These are phyloP conservation scores for Psilocybe subaeruginosa DNA, from an alignment of 768 basidiomycete species.

Conservation along the genomic window DNA sequence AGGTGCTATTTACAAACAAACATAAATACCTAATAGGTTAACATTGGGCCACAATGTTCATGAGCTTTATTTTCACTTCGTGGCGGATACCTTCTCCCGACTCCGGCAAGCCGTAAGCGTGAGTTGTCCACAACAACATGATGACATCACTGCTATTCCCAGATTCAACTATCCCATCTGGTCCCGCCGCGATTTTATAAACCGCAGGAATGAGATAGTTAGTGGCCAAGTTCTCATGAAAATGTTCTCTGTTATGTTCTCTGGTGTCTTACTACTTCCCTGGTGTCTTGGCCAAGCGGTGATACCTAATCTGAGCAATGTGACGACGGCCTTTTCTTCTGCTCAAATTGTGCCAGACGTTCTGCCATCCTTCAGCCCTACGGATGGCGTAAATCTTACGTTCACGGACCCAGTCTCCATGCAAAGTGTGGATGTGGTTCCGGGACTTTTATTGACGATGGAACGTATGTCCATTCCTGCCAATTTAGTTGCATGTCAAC, in stretches of 20 bases:
- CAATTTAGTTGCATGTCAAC: neutral
- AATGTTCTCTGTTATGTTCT: conserved; percentile 14
- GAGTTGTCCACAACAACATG: neutral
- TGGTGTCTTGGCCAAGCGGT: conserved; percentile 18
- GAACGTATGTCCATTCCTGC: conserved; percentile 32
- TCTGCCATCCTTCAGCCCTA: conserved; percentile 40
- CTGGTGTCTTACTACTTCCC: conserved; percentile 9
- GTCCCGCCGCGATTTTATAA: conserved; percentile 9
- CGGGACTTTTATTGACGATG: conserved; percentile 38
- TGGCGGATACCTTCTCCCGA: no score
- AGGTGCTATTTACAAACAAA: no score
- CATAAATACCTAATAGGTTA: no score
- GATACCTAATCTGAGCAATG: conserved; percentile 21
- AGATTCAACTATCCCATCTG: conserved; percentile 11
- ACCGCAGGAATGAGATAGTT: neutral
- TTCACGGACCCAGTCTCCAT: conserved; percentile 37
- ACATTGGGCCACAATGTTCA: no score
- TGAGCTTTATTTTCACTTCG: neutral
- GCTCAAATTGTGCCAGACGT: conserved; percentile 45
- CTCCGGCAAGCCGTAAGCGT: neutral
- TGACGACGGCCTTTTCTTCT: conserved; percentile 35
- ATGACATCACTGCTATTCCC: conserved; percentile 11
- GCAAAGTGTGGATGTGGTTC: conserved; percentile 32
- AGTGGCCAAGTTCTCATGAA: neutral
- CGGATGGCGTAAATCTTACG: conserved; percentile 35